Conservation (phyloP, 139 green algal genomes). For the Closterium sp. region DNA sequence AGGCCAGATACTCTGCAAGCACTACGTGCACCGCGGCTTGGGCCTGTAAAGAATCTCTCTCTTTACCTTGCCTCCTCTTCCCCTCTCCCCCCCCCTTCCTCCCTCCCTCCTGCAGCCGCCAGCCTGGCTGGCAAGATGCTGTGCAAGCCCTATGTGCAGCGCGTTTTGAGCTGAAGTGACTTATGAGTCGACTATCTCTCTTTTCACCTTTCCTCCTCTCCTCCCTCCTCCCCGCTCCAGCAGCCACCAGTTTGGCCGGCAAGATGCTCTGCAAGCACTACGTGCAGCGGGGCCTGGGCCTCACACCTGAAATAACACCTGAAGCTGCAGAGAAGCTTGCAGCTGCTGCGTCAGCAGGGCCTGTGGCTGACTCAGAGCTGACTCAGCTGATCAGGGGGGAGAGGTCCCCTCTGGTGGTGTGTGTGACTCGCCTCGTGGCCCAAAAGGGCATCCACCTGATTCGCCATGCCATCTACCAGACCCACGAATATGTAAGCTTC, state of each 20-base stretch:
- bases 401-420: conserved; percentile 79
- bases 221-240: neutral
- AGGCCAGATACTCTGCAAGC: conserved; percentile 86
- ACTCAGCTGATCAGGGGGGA: conserved; percentile 14
- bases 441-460: conserved; percentile 90
- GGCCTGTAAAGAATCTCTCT: conserved; percentile 59
- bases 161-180: conserved; percentile 81
- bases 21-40: conserved; percentile 70
- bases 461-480: conserved; percentile 67
- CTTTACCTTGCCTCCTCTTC: no score
- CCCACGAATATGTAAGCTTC: conserved; percentile 17
- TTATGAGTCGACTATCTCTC: conserved; percentile 57
- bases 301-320: conserved; percentile 47
- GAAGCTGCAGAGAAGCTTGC: no score
- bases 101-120: neutral
- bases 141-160: conserved; percentile 77
- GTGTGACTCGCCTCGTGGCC: conserved; percentile 85
- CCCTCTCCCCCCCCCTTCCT: no score
- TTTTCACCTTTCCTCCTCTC: neutral
- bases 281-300: conserved; percentile 73
- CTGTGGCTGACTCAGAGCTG: no score
- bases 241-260: conserved; percentile 45
- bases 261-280: conserved; percentile 84
- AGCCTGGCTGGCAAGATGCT: conserved; percentile 69
- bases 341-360: no score